phyloP scores from a whole-genome alignment of 2,329 filamentous ascomycete species.

The Eutypa lata region DNA sequence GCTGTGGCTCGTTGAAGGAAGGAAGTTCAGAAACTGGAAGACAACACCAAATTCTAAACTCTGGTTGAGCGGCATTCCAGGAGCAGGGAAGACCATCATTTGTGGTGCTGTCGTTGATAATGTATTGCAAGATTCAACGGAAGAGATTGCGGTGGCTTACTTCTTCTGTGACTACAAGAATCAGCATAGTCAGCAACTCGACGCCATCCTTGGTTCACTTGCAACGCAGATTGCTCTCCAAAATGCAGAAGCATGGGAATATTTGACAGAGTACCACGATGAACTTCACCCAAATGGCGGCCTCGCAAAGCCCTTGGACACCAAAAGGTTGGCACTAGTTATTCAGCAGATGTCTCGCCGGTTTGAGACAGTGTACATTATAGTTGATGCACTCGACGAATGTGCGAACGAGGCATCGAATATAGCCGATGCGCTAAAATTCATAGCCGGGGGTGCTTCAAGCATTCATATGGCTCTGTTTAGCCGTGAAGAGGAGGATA shows the following conservation, averaged over 20 bases:
- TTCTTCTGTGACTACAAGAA: conserved; percentile 13
- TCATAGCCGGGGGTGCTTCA: not conserved
- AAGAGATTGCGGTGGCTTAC: conserved; percentile 4
- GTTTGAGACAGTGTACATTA: conserved; percentile 8
- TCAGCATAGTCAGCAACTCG: not conserved
- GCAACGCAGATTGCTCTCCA: conserved; percentile 8
- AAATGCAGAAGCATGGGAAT: conserved; percentile 6
- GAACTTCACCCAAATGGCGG: not conserved
- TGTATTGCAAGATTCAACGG: not conserved
- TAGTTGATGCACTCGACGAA: conserved; percentile 11
- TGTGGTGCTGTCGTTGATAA: not conserved
- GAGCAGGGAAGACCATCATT: not conserved
- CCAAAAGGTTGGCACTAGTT: not conserved
- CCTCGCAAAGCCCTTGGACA: not conserved
- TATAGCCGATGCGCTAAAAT: conserved; percentile 1
- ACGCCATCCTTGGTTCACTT: conserved; percentile 5
- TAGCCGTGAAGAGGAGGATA: conserved; percentile 7
- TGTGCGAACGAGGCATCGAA: conserved; percentile 2
- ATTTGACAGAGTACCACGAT: conserved; percentile 6
- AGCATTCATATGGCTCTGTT: conserved; percentile 3
- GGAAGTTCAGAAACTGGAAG: not conserved
- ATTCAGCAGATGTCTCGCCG: not conserved
- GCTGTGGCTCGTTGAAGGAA: not conserved
- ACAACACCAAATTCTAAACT: not conserved
- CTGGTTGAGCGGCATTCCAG: not conserved